Base-by-base conservation (phyloP, 805 yeast species). In the Wickerhamomyces tratensis region DNA sequence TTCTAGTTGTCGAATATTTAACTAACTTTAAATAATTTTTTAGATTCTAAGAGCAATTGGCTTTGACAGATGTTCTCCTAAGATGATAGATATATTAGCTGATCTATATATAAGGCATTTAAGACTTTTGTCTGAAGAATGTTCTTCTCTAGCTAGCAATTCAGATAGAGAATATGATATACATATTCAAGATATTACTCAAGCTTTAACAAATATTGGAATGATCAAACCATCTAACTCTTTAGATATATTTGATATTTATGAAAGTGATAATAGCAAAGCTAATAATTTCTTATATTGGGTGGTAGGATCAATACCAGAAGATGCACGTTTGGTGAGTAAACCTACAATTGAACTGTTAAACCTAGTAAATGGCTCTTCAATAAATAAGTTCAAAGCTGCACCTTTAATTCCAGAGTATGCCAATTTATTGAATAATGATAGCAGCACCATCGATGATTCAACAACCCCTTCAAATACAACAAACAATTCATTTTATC, bases 41-140 rank as follows among this genome's bases (percentile, higher is more conserved):
- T 80, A 82, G 62, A 65, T 82, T 5, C 69, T 91, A 41, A 78
- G 86, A 47, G 78, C 93, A 0, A 75, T 79, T 30, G 98, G 98
- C 0, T 86, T 88, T 53, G 96, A 86, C 47, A 72, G 79, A 51
- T 79, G 89, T 48, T 70, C 79, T 41, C 85, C 91, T 7, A 68
- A 76, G 7, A 74, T 83, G 1, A 67, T 91, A 9, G 89, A 87
- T 54, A 71, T 79, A 2, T 50, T 88, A n/a, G 80, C 95, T 0
- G 96, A 88, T 53, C 54, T 91, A 2, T 78, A 82, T 56, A 64
- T 84, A 14, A 72, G 82, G 44, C 82, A 79, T 56, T 60, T 91
- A 37, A 65, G 66, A 39, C 62, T 79, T 14, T 54, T 91, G 20
- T 60, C 79, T 2, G 49, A 62, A 11, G 76, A 77, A 40, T 65